Evolutionary conservation across 2,329 filamentous ascomycete genomes (phyloP).

Genomic region (Lasiodiplodia sp.): DNA sequence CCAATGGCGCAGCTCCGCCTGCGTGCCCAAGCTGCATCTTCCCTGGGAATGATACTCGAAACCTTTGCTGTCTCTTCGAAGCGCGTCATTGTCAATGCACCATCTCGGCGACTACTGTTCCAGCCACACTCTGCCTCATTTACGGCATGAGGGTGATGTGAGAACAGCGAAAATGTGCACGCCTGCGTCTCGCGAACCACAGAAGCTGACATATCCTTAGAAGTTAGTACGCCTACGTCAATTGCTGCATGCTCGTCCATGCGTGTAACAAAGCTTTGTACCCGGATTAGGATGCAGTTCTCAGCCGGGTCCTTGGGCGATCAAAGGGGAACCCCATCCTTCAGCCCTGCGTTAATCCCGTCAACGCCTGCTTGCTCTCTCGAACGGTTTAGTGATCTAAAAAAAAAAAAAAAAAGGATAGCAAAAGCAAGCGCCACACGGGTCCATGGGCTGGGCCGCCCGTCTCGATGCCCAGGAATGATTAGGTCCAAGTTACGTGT

Average conservation of each 20-base stretch:
- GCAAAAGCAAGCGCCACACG: slow-evolving; percentile 11
- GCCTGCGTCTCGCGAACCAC: not conserved
- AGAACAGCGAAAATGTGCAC: not conserved
- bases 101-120: not conserved
- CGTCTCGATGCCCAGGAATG: slow-evolving; percentile 3
- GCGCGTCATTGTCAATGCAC: slow-evolving; percentile 9
- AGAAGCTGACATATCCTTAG: slow-evolving; percentile 7
- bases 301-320: not conserved
- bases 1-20: slow-evolving; percentile 10
- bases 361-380: not conserved
- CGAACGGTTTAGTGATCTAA: not conserved
- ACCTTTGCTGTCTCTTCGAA: slow-evolving; percentile 12
- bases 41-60: not conserved
- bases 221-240: not conserved
- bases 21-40: not conserved
- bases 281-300: slow-evolving; percentile 4
- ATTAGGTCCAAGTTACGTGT: slow-evolving; percentile 6
- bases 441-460: slow-evolving; percentile 2
- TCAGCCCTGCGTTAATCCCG: not conserved
- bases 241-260: not conserved
- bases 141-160: too few species aligned
- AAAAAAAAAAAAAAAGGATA: not conserved
- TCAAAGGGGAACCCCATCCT: not conserved
- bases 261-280: slow-evolving; percentile 1
- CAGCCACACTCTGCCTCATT: not conserved